A percentile compares a stretch with the other conserved stretches of the same genome.
These are phyloP conservation scores for Eucalyptus fibrosa DNA, from an alignment of 345 rosid genomes.

Conservation along the genomic window DNA sequence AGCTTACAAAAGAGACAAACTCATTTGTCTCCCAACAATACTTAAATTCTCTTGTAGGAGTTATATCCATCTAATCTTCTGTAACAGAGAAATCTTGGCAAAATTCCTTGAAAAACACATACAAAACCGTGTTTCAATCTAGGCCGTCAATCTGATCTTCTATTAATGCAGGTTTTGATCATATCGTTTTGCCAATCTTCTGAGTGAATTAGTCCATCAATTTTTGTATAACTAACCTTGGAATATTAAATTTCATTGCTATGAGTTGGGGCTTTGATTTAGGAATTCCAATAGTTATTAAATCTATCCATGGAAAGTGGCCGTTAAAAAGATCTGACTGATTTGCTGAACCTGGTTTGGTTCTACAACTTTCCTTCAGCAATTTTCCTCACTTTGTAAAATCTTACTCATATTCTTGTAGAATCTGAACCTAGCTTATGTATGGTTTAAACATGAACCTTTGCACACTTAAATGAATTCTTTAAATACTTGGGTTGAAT, in stretches of 20 bases:
- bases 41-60: background rate
- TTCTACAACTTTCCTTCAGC: background rate
- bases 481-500: background rate
- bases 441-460: background rate
- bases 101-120: no score
- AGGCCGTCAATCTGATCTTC: background rate
- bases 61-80: background rate
- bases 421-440: background rate
- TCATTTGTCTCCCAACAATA: background rate
- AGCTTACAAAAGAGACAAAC: background rate
- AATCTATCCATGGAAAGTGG: background rate
- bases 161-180: background rate
- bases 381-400: background rate
- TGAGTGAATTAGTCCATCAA: background rate
- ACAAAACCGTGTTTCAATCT: no score
- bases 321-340: no score
- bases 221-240: background rate
- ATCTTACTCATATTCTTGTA: background rate
- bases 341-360: background rate
- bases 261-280: background rate
- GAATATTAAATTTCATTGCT: background rate
- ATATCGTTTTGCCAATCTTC: background rate
- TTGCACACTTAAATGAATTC: background rate
- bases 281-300: background rate
- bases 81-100: no score